phyloP scores from a whole-genome alignment of 108 stramenopile genomes.

The Mediolabrus comicus region DNA sequence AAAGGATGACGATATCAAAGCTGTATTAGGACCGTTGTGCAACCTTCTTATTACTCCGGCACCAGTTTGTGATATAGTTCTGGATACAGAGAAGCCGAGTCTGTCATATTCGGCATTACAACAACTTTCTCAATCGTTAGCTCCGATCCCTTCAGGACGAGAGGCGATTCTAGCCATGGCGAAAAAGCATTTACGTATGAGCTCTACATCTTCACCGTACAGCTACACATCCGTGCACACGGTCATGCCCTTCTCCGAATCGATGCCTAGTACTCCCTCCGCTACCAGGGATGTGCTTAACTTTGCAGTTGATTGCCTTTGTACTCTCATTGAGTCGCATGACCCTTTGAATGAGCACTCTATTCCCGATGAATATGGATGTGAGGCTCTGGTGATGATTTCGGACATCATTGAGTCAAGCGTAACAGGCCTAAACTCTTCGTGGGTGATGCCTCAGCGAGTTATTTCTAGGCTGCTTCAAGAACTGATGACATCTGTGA shows the following conservation, averaged over 20 bases:
- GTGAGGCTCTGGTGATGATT: slow-evolving; percentile 15
- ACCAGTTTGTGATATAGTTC: neutral
- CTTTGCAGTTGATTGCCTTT: slow-evolving; percentile 30
- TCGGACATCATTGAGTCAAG: slow-evolving; percentile 19
- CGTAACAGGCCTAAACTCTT: neutral
- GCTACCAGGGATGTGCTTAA: slow-evolving; percentile 22
- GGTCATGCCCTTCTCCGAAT: slow-evolving; percentile 9
- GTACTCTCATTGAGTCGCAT: slow-evolving; percentile 19
- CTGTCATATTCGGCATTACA: slow-evolving; percentile 20
- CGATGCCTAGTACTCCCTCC: slow-evolving; percentile 16
- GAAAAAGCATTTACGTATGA: slow-evolving; percentile 22
- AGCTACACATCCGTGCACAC: neutral
- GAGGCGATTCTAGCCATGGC: slow-evolving; percentile 29
- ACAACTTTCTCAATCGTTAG: slow-evolving; percentile 18
- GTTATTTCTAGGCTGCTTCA: slow-evolving; percentile 14
- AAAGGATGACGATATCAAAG: neutral
- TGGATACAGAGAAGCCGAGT: neutral
- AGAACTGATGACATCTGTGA: slow-evolving; percentile 7
- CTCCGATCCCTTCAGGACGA: slow-evolving; percentile 24
- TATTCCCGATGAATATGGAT: slow-evolving; percentile 28
- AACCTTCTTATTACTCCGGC: slow-evolving; percentile 31
- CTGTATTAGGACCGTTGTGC: slow-evolving; percentile 25
- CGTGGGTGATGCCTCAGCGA: neutral
- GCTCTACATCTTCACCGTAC: neutral
- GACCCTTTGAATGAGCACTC: slow-evolving; percentile 15